Evolutionary conservation across 306 rosid genomes (phyloP), one percentile per base, ranked within the genome.

Genomic region (Quercus alba): DNA sequence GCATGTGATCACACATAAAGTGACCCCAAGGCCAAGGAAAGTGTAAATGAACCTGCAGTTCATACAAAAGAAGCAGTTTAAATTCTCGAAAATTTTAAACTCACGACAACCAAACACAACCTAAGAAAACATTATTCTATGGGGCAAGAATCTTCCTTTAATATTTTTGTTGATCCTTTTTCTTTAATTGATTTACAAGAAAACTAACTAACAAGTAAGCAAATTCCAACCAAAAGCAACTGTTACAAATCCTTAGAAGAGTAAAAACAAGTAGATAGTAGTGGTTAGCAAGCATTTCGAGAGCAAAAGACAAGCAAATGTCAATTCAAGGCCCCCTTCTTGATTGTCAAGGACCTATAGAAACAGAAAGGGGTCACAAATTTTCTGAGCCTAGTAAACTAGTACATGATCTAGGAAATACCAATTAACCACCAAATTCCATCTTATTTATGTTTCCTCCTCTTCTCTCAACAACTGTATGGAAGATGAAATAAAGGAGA

Each of bases 1-100:
- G 90, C 90, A 89, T 46, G 97, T 92, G 87, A 89, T 87, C 76
- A 85, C 90, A 76, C 92, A 88, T 68, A 92, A 81, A 66, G 67
- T 23, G 75, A 86, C 71, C 80, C 98, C 97, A 30, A 90, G 85
- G 79, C 94, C 94, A 79, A 92, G 90, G 81, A 86, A 84, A 4
- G 87, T 78, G 85, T 84, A 90, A 79, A 92, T 92, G 85, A 94
- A 94, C 98, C 98, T 94, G 91, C 56, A 68, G 81, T 73, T 78
- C 55, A 77, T 31, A 58, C 26, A 38, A 46, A 70, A 67, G 57
- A 20, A 59, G 19, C 2, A 85, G 75, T 11, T 23, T 5, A 41
- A 41, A 41, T 41, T 41, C 12, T 41, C 0, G 1, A 49, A 13
- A 49, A 49, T 49, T 49, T 49, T 12, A 49, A 12, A 49, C 3